A percentile compares a stretch with the other conserved stretches of the same genome.
Evolutionary conservation across 2,329 filamentous ascomycete species (phyloP).

Genomic region (Tolypocladium paradoxum): DNA sequence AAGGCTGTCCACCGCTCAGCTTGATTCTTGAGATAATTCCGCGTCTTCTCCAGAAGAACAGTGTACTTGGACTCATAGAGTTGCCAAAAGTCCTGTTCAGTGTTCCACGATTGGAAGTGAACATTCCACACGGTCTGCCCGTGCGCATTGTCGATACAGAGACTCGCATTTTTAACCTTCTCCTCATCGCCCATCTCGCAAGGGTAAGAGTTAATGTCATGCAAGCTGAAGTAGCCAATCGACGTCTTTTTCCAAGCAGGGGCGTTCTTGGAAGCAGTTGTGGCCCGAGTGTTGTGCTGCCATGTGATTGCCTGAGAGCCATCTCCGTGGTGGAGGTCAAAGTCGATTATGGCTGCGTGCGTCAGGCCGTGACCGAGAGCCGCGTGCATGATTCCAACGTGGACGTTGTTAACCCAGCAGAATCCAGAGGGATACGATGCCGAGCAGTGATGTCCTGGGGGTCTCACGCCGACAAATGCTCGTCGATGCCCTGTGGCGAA

Average conservation of each 20-base stretch:
- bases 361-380: conserved; percentile 76
- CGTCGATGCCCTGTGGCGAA: conserved; percentile 58
- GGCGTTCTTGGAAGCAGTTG: conserved; percentile 54
- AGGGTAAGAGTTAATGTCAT: conserved; percentile 97
- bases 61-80: conserved; percentile 74
- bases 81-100: conserved; percentile 74
- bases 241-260: conserved; percentile 69
- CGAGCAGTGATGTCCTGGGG: conserved; percentile 93
- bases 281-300: conserved; percentile 70
- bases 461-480: conserved; percentile 85
- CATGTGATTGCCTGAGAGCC: conserved; percentile 93
- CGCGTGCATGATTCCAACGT: conserved; percentile 89
- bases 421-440: conserved; percentile 84
- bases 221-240: conserved; percentile 92
- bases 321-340: conserved; percentile 85
- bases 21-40: conserved; percentile 64
- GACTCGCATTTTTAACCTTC: conserved; percentile 85
- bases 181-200: conserved; percentile 90
- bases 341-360: conserved; percentile 87
- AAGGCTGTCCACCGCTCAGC: conserved; percentile 51
- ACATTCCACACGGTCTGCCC: conserved; percentile 95
- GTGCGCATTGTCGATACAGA: conserved; percentile 91
- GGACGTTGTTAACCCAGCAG: conserved; percentile 98
- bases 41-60: conserved; percentile 69
- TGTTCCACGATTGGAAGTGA: conserved; percentile 81